Conservation (phyloP, 2,329 filamentous ascomycete species). For the Thermothelomyces thermophilus region DNA sequence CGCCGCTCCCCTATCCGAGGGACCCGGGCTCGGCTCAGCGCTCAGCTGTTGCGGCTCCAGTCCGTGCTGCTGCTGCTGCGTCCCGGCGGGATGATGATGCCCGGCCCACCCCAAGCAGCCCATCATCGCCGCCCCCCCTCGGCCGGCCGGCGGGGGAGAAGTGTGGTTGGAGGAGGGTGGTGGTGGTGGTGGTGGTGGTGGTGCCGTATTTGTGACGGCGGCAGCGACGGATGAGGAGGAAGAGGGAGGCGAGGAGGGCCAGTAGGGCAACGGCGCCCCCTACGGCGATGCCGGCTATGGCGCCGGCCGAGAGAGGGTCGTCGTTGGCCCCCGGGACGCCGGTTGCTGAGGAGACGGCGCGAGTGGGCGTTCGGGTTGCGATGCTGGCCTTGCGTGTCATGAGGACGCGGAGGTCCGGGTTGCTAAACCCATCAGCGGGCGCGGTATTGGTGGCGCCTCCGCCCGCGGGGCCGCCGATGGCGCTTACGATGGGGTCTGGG, state of each 20-base stretch:
- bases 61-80: no score
- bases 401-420: conserved; percentile 45
- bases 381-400: conserved; percentile 45
- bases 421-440: conserved; percentile 44
- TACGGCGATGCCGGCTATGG: conserved; percentile 40
- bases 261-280: conserved; percentile 31
- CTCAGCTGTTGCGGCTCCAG: no score
- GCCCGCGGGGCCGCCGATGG: conserved; percentile 43
- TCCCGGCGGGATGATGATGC: no score
- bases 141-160: no score
- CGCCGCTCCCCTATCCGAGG: neutral
- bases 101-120: no score
- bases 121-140: no score
- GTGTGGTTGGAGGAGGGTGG: no score
- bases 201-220: neutral
- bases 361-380: conserved; percentile 44
- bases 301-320: conserved; percentile 31
- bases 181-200: neutral
- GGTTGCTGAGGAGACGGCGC: conserved; percentile 29
- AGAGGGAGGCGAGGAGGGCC: conserved; percentile 25
- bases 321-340: conserved; percentile 10
- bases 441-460: conserved; percentile 49
- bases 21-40: no score
- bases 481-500: conserved; percentile 42
- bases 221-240: conserved; percentile 29